Evolutionary conservation across 352 stramenopile species (phyloP), one percentile per base, ranked within the genome.

Genomic region (Thalassiosira exigua): DNA sequence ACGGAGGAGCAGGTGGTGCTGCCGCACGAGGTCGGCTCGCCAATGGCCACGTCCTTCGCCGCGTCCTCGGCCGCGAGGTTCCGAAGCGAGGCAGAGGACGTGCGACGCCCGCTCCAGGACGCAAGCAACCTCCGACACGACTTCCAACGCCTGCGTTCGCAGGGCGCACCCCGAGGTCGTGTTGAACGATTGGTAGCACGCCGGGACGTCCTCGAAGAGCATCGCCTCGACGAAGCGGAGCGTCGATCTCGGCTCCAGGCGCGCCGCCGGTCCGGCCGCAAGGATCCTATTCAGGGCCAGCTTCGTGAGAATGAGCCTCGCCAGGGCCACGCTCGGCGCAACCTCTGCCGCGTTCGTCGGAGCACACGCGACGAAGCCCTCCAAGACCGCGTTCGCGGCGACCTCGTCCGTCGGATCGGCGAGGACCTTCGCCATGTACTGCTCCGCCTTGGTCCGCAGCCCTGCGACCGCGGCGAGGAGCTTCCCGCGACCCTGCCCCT

Each of bases 1-100:
- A 32, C 66, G 29, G 52, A 82, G 17, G 7, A 82, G 32, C 29
- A 82, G 24, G 11, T 82, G 29, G 61, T 82, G 74, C 53, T 82
- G 72, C 32, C 36, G 56, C 33, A 66, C 39, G 4, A 75, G 42
- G 46, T n/a, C 56, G 29, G 39, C 60, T 46, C 32, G 67, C 14
- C 19, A 36, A 46, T 61, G 27, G 21, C 50, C 22, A 2, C 12
- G 12, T 9, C n/a, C 21, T 0, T 39, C 52, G 24, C 51, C 44
- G 17, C n/a, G n/a, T 33, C 51, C 30, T 48, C 33, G 22, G 7
- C 36, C 36, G n/a, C n/a, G n/a, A n/a, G n/a, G n/a, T n/a, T n/a
- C n/a, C n/a, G n/a, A n/a, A 39, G 52, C 30, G 46, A 1, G 59
- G 27, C 46, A 73, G 2, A 82, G 54, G 19, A 60, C n/a, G 52